phyloP scores from a whole-genome alignment of 352 stramenopile species.

The Thalassiosira hispida region DNA sequence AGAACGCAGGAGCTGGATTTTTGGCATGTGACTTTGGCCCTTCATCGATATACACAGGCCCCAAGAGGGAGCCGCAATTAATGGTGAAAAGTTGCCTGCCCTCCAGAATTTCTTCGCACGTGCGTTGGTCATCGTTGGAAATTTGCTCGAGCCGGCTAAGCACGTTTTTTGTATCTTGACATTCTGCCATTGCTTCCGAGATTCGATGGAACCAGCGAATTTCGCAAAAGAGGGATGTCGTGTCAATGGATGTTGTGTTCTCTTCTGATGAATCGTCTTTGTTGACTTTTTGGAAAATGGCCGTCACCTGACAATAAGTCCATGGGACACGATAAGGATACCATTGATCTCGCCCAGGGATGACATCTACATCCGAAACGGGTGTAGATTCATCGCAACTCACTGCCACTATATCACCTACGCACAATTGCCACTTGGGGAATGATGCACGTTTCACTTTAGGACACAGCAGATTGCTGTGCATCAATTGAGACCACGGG shows the following conservation, averaged over 20 bases:
- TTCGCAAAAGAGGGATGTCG: constrained; percentile 7
- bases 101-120: constrained; percentile 13
- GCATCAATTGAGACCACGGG: constrained; percentile 11
- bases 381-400: constrained; percentile 16
- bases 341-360: constrained; percentile 24
- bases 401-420: constrained; percentile 73
- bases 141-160: constrained; percentile 1
- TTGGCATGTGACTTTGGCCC: background rate
- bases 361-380: constrained; percentile 17
- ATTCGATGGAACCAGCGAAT: constrained; percentile 35
- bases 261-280: background rate
- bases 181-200: constrained; percentile 5
- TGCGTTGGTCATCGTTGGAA: background rate
- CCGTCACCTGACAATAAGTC: constrained; percentile 61
- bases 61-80: constrained; percentile 18
- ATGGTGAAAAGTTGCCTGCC: constrained; percentile 2
- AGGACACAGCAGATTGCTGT: constrained; percentile 12
- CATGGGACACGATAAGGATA: constrained; percentile 62
- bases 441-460: constrained; percentile 29
- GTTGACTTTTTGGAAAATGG: constrained; percentile 50
- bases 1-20: constrained; percentile 4
- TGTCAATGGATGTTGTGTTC: background rate
- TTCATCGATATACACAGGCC: constrained; percentile 26
- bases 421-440: constrained; percentile 47
- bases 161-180: background rate